phyloP scores from a whole-genome alignment of 305 asterid species.

The Ruellia speciosa region DNA sequence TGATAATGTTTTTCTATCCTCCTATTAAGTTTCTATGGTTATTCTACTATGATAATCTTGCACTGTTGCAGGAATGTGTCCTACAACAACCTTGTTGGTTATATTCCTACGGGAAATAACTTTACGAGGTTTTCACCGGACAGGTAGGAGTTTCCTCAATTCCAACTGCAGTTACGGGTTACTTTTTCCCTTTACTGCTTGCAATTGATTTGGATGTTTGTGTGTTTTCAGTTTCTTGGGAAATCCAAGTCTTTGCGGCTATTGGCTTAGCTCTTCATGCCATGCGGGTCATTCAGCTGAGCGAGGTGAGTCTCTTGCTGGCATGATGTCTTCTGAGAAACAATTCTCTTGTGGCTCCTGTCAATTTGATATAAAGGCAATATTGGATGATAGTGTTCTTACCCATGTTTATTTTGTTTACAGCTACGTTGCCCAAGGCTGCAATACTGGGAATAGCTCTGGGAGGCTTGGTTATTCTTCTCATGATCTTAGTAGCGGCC shows the following conservation, averaged over 20 bases:
- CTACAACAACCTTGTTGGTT: conserved; percentile 68
- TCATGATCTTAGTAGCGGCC: conserved; percentile 39
- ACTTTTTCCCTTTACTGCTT: not conserved
- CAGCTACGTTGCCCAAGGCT: conserved; percentile 79
- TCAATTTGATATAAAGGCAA: no score
- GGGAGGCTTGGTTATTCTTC: conserved; percentile 74
- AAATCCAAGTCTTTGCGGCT: conserved; percentile 78
- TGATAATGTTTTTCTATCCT: not conserved
- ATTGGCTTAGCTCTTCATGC: conserved; percentile 68
- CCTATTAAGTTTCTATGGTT: not conserved
- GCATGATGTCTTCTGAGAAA: not conserved
- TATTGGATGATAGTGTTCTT: no score
- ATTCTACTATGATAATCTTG: conserved; percentile 2
- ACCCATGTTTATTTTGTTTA: no score
- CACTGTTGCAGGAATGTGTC: conserved; percentile 60
- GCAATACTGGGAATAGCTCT: conserved; percentile 94
- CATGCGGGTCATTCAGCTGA: conserved; percentile 46
- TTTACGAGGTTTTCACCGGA: conserved; percentile 83
- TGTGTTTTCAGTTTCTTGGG: conserved; percentile 57
- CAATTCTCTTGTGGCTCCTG: no score
- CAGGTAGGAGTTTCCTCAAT: conserved; percentile 33
- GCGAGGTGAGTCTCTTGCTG: conserved; percentile 34
- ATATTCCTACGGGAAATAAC: conserved; percentile 80
- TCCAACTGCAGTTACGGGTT: not conserved
- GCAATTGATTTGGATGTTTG: not conserved